Percentiles rank a stretch among this genome's conserved stretches.
phyloP scores from a whole-genome alignment of 441 rosid species.

The Euphorbia schlechtendalii region DNA sequence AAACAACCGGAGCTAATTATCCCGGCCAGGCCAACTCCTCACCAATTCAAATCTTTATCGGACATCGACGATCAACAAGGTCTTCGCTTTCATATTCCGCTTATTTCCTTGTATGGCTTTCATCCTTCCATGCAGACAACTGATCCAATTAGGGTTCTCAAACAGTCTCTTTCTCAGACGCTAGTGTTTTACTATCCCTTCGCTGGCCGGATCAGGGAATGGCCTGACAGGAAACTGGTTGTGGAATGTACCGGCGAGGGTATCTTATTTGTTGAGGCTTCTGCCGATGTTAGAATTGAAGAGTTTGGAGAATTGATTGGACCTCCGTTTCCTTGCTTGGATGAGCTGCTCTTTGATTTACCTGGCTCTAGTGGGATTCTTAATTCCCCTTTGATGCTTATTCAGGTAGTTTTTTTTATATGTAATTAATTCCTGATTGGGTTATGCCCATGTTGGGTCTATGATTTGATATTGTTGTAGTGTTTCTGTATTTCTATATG shows the following conservation, averaged over 20 bases:
- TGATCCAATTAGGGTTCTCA: conserved; percentile 31
- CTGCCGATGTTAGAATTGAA: conserved; percentile 31
- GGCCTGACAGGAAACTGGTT: conserved; percentile 28
- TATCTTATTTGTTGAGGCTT: conserved; percentile 35
- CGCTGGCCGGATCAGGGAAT: conserved; percentile 37
- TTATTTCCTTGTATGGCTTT: conserved; percentile 17
- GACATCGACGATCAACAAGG: conserved; percentile 46
- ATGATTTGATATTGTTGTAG: too few species aligned
- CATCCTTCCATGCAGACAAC: conserved; percentile 23
- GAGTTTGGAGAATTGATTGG: conserved; percentile 39
- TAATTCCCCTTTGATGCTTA: conserved; percentile 36
- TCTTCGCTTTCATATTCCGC: conserved; percentile 26
- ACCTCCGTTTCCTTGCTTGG: conserved; percentile 58
- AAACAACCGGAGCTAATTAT: conserved; percentile 24
- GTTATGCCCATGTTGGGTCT: too few species aligned
- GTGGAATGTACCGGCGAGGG: conserved; percentile 54
- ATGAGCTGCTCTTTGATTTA: conserved; percentile 43
- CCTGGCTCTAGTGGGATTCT: conserved; percentile 37
- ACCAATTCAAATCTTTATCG: conserved; percentile 28
- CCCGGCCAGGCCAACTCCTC: conserved; percentile 34
- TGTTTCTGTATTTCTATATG: too few species aligned
- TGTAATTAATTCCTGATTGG: not conserved
- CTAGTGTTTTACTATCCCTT: conserved; percentile 45
- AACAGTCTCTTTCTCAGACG: conserved; percentile 30
- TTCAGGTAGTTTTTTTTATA: conserved; percentile 36